Conservation (phyloP, 2,329 filamentous ascomycete species). For the Pleochaeta shiraiana region DNA sequence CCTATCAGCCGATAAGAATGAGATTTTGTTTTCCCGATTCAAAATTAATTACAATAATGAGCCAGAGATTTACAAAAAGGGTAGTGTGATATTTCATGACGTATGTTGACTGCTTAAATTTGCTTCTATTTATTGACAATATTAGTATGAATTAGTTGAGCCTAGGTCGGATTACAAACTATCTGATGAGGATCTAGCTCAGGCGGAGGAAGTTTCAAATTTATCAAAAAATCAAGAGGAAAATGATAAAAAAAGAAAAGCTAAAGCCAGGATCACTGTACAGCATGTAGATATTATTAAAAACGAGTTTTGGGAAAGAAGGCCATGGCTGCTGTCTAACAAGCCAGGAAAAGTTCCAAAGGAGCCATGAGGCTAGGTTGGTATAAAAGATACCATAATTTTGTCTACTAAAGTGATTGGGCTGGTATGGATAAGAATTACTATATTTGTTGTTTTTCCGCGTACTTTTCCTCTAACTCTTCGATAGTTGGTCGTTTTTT, state of each 20-base stretch:
- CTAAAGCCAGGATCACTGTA: conserved; percentile 60
- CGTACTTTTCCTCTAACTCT: too few relatives aligned
- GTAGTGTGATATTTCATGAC: conserved; percentile 72
- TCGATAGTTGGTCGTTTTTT: too few relatives aligned
- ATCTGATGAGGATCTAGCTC: conserved; percentile 27
- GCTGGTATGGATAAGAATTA: too few relatives aligned
- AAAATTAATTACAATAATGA: conserved; percentile 98
- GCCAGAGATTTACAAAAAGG: conserved; percentile 77
- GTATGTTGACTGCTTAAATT: conserved; percentile 9
- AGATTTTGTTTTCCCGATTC: conserved; percentile 78
- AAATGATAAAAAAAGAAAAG: conserved; percentile 58
- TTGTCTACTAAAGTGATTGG: too few relatives aligned
- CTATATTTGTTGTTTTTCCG: too few relatives aligned
- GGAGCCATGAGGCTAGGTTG: conserved; percentile 20
- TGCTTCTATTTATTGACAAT: conserved; percentile 1
- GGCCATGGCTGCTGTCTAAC: conserved; percentile 59
- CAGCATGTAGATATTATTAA: conserved; percentile 89
- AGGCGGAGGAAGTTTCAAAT: conserved; percentile 20
- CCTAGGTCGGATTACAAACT: too few relatives aligned
- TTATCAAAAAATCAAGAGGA: conserved; percentile 64
- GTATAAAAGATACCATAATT: too few relatives aligned
- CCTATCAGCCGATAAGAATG: conserved; percentile 73
- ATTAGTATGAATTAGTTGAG: conserved; percentile 50
- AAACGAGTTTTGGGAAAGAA: conserved; percentile 76
- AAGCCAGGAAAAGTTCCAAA: conserved; percentile 50